Evolutionary conservation across 2,329 filamentous ascomycete species (phyloP), one percentile per base, ranked within the genome.

Genomic region (Tolypocladium ovalisporum): DNA sequence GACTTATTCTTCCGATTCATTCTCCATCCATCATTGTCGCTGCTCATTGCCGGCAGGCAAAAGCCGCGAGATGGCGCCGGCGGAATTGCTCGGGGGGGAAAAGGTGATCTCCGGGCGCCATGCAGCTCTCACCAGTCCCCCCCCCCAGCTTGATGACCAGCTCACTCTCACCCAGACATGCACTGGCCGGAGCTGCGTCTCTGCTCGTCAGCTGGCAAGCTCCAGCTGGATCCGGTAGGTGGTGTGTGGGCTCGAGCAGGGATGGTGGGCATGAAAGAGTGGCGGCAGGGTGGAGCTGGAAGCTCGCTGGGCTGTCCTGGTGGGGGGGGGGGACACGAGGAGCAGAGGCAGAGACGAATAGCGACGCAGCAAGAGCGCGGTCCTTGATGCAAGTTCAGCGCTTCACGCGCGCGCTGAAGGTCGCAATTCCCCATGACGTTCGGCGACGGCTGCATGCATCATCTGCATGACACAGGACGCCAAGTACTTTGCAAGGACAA

Each of bases 141-240:
- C 32, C 4, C 5, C 32, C 51, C 52, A 54, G 52, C 52, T 54
- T 32, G 15, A 29, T 13, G 52, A 5, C 22, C 35, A 54, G 35
- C 47, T 51, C 47, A n/a, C 47, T 34, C 19, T 12, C 27, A 22
- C 36, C 15, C 36, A 10, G 7, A 19, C 39, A 13, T 32, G 12
- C 24, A 19, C 42, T 51, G 47, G 29, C 27, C 32, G 47, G 29
- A 51, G 47, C 47, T 51, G n/a, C n/a, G 47, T 51, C 37, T 29
- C 32, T 17, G 39, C 52, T 40, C 35, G 52, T 54, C 52, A 40
- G 36, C 52, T 54, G 35, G 52, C 52, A 54, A 39, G 52, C 52
- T 54, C 54, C 44, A 36, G 36, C 55, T 56, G 44, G 35, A 56
- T 56, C 36, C 29, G 55, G 55, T 56, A 56, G 55, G 55, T 56